Percentiles rank a stretch among this genome's conserved stretches.
Evolutionary conservation across 169 alveolate species (phyloP).

Genomic region (Plasmodium gallinaceum): DNA sequence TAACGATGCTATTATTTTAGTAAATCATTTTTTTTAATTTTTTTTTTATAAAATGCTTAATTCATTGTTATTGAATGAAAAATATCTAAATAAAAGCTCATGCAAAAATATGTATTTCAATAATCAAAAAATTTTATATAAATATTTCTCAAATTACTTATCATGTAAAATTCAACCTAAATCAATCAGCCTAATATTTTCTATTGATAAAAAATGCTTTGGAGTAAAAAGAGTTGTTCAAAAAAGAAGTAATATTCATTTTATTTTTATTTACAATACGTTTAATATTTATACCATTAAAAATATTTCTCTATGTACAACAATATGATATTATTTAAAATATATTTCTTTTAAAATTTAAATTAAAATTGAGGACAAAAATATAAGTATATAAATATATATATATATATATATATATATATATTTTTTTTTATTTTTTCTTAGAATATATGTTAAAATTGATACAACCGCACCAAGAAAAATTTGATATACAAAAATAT

Average conservation of each 20-base stretch:
- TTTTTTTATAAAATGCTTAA: conserved; percentile 38
- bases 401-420: conserved; percentile 10
- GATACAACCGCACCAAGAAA: conserved; percentile 74
- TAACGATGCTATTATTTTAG: conserved; percentile 18
- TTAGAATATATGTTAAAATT: conserved; percentile 70
- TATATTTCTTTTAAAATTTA: too few relatives aligned
- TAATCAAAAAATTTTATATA: neutral
- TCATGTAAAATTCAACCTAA: conserved; percentile 27
- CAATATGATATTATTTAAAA: too few relatives aligned
- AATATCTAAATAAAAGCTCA: conserved; percentile 20
- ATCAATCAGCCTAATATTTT: conserved; percentile 26
- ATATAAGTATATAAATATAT: neutral
- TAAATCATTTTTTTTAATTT: conserved; percentile 14
- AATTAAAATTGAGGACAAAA: too few relatives aligned
- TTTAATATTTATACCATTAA: neutral
- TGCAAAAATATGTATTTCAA: conserved; percentile 18
- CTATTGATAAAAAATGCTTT: conserved; percentile 39
- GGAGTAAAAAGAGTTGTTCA: conserved; percentile 77
- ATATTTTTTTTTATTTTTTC: neutral
- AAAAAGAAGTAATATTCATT: conserved; percentile 49
- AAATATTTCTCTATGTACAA: neutral
- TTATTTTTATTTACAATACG: neutral
- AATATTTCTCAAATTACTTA: conserved; percentile 20
- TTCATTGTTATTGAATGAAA: conserved; percentile 20
- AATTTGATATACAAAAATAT: conserved; percentile 62